These are phyloP conservation scores for Moesziomyces parantarcticus DNA, from an alignment of 1,284 basidiomycete species.

Conservation along the genomic window DNA sequence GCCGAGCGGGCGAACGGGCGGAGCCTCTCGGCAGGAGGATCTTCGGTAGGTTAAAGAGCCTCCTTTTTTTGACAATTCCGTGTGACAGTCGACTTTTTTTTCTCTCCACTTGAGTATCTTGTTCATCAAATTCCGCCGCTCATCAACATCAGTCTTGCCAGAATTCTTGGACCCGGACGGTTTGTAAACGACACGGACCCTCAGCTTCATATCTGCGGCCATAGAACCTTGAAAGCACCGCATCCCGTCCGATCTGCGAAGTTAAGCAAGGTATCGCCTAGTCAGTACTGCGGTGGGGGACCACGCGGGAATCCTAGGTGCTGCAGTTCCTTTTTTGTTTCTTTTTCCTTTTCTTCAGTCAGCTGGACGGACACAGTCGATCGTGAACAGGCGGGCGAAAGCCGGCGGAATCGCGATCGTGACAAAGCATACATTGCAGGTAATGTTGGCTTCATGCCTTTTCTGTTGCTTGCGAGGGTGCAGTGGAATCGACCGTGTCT, in stretches of 20 bases:
- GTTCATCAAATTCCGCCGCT: not conserved
- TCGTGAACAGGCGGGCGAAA: not conserved
- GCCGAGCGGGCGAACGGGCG: not conserved
- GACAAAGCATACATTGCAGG: not conserved
- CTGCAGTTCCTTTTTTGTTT: constrained; percentile 74
- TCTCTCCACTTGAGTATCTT: not conserved
- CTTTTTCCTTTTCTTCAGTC: too few species aligned
- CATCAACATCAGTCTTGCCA: not conserved
- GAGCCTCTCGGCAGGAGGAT: constrained; percentile 8
- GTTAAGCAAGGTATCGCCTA: constrained; percentile 81
- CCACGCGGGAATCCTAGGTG: constrained; percentile 84
- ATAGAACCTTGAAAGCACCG: constrained; percentile 82
- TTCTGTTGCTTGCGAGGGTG: not conserved
- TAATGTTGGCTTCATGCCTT: not conserved
- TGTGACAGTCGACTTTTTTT: not conserved
- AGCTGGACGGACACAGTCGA: too few species aligned
- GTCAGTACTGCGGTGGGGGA: constrained; percentile 86
- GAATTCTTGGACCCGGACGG: not conserved
- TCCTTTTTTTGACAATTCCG: not conserved
- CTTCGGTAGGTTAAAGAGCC: constrained; percentile 14
- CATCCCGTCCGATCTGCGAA: constrained; percentile 84
- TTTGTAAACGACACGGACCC: not conserved
- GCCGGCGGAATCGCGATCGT: not conserved
- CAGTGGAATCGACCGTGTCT: not conserved
- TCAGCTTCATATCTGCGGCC: constrained; percentile 73